Evolutionary conservation across 352 stramenopile species (phyloP).

Genomic region (Pythium aquatile): DNA sequence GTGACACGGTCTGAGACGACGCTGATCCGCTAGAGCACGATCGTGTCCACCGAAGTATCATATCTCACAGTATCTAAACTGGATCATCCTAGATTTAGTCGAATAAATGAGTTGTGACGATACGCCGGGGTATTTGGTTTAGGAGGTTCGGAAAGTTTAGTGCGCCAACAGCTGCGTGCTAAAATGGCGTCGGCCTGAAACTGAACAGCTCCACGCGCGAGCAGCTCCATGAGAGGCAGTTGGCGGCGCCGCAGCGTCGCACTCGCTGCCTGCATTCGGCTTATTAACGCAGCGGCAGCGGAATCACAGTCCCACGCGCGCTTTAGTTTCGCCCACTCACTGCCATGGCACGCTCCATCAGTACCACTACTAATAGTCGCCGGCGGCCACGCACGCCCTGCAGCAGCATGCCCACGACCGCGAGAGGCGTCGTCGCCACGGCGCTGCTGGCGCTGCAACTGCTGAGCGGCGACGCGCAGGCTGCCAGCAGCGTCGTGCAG

Average conservation of each 20-base stretch:
- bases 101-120: neutral
- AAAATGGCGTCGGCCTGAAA: neutral
- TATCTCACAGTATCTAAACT: neutral
- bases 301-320: neutral
- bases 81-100: too few relatives aligned
- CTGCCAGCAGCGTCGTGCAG: conserved; percentile 38
- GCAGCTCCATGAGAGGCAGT: neutral
- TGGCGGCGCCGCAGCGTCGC: neutral
- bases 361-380: neutral
- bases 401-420: neutral
- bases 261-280: neutral
- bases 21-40: conserved; percentile 3
- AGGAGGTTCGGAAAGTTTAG: neutral
- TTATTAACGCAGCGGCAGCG: too few relatives aligned
- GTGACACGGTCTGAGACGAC: conserved; percentile 7
- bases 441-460: conserved; percentile 4
- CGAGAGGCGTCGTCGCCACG: neutral
- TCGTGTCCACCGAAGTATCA: conserved; percentile 5
- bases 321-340: neutral
- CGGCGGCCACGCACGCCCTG: neutral
- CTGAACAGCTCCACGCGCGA: neutral
- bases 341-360: neutral
- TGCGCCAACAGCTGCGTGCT: neutral
- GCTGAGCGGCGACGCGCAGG: neutral
- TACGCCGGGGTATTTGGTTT: neutral